A percentile compares a stretch with the other conserved stretches of the same genome.
Evolutionary conservation across 2,329 filamentous ascomycete genomes (phyloP).

Genomic region (Diaporthe longicolla): DNA sequence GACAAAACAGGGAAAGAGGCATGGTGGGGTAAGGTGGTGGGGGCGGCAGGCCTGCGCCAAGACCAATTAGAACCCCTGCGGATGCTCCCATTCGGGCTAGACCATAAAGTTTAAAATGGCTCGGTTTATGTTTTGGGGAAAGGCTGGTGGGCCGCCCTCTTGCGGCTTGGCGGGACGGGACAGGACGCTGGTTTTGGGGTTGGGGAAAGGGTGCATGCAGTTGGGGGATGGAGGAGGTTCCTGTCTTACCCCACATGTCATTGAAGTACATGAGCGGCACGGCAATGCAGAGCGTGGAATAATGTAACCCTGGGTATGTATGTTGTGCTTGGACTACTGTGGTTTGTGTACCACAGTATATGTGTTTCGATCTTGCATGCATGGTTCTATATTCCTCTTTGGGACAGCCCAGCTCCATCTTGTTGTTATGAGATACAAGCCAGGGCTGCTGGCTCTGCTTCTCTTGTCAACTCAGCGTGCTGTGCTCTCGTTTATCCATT

Average conservation of each 20-base stretch:
- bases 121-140: slow-evolving; percentile 28
- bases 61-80: slow-evolving; percentile 18
- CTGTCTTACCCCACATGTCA: slow-evolving; percentile 28
- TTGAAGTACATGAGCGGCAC: slow-evolving; percentile 25
- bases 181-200: neutral
- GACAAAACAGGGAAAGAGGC: slow-evolving; percentile 10
- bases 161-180: slow-evolving; percentile 2
- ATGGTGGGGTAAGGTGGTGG: neutral
- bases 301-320: slow-evolving; percentile 9
- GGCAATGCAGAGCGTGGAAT: slow-evolving; percentile 15
- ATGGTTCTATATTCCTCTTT: neutral
- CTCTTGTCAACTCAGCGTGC: neutral
- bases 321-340: neutral
- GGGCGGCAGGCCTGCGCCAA: neutral
- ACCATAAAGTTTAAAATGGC: slow-evolving; percentile 20
- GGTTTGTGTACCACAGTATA: no score
- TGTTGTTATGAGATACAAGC: neutral
- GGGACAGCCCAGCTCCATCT: neutral
- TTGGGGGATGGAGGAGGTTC: neutral
- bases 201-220: neutral
- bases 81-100: neutral
- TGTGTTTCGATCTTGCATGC: slow-evolving; percentile 4
- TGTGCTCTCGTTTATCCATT: neutral
- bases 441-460: neutral
- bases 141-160: neutral